Percentiles rank a stretch among this genome's conserved stretches.
These are phyloP conservation scores for Cicer yamashitae DNA, from an alignment of 306 rosid species.

Conservation along the genomic window DNA sequence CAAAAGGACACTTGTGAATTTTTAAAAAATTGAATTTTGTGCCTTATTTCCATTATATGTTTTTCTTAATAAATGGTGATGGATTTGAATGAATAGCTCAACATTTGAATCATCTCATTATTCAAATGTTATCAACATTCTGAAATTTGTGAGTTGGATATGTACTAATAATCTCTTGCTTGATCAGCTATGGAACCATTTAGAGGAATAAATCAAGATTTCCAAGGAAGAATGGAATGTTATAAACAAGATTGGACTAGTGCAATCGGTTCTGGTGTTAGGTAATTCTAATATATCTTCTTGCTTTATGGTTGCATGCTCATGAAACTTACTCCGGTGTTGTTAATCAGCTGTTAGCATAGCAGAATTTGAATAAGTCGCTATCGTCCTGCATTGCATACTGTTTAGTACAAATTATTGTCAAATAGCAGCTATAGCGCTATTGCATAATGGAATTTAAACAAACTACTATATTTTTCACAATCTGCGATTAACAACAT, in stretches of 20 bases:
- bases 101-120: neutral
- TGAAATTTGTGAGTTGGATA: constrained; percentile 2
- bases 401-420: no score
- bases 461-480: no score
- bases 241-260: constrained; percentile 79
- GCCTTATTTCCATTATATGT: neutral
- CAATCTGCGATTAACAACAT: no score
- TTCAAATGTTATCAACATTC: constrained; percentile 11
- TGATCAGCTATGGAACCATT: constrained; percentile 56
- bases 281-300: constrained; percentile 45
- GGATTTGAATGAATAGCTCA: neutral
- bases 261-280: constrained; percentile 59
- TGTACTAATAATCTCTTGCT: neutral
- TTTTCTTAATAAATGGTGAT: neutral
- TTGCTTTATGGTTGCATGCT: no score
- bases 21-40: neutral
- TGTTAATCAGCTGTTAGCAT: no score
- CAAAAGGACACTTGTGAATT: no score
- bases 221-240: constrained; percentile 73
- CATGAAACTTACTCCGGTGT: no score
- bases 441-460: no score
- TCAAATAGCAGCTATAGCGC: no score
- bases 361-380: no score
- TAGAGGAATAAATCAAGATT: constrained; percentile 68
- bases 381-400: no score